These are phyloP conservation scores for Diplodia mutila DNA, from an alignment of 2,329 filamentous ascomycete species.

Conservation along the genomic window DNA sequence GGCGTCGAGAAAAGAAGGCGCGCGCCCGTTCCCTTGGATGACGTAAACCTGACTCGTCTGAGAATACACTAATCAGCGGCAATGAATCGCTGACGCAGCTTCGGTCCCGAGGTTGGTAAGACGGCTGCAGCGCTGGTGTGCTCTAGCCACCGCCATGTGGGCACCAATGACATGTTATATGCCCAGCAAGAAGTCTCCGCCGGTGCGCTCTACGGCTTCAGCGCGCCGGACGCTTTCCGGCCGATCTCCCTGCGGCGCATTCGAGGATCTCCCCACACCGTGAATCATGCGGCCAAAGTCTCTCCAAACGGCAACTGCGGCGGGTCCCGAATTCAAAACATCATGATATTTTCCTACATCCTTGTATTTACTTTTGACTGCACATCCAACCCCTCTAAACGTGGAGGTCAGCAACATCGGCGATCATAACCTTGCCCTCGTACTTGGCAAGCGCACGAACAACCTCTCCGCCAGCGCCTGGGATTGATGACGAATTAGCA, in stretches of 20 bases:
- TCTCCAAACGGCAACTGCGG: background rate
- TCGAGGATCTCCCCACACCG: slow-evolving; percentile 2
- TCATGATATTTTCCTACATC: background rate
- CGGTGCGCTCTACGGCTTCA: slow-evolving; percentile 13
- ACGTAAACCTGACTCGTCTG: slow-evolving; percentile 14
- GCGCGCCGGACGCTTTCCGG: slow-evolving; percentile 8
- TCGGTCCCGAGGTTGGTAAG: background rate
- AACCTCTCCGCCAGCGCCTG: slow-evolving; percentile 23
- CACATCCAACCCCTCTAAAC: slow-evolving; percentile 1
- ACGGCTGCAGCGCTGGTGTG: background rate
- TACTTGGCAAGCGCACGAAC: slow-evolving; percentile 19
- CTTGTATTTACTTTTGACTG: background rate
- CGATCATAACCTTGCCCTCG: slow-evolving; percentile 21
- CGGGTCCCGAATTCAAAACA: background rate
- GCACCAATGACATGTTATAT: slow-evolving; percentile 1
- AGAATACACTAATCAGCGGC: slow-evolving; percentile 9
- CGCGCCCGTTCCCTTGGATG: background rate
- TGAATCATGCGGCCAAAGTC: background rate
- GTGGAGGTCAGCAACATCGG: slow-evolving; percentile 21
- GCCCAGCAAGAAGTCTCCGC: background rate
- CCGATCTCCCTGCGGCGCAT: background rate
- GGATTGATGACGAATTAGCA: background rate
- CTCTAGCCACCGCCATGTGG: background rate
- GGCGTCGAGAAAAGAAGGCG: background rate
- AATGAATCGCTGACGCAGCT: slow-evolving; percentile 17